Percentiles rank a stretch among this genome's conserved stretches.
Evolutionary conservation across 352 stramenopile species (phyloP).

Genomic region (Phytophthora cactorum): DNA sequence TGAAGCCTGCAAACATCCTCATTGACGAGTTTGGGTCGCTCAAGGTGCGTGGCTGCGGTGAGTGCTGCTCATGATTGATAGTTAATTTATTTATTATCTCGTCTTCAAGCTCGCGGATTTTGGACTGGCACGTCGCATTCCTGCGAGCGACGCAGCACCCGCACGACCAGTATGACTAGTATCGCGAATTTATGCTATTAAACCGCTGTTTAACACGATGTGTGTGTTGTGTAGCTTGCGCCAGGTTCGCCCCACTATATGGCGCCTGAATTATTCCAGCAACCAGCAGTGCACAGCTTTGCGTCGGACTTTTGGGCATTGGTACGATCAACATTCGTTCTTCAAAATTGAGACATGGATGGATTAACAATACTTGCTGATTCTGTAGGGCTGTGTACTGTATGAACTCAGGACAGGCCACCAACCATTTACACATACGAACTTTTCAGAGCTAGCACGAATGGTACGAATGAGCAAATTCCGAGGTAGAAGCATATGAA

Average conservation of each 20-base stretch:
- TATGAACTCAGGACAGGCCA: constrained; percentile 75
- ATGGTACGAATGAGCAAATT: constrained; percentile 50
- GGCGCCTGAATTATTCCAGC: constrained; percentile 91
- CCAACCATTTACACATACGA: constrained; percentile 76
- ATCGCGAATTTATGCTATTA: not conserved
- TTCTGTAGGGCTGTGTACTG: constrained; percentile 71
- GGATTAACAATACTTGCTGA: not conserved
- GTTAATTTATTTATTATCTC: not conserved
- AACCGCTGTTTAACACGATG: not conserved
- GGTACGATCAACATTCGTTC: constrained; percentile 34
- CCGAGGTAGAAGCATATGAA: not conserved
- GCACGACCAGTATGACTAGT: constrained; percentile 40
- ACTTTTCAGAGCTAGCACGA: constrained; percentile 71
- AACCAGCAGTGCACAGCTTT: constrained; percentile 86
- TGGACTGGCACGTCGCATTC: constrained; percentile 85
- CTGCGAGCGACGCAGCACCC: constrained; percentile 46
- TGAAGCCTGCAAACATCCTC: constrained; percentile 92
- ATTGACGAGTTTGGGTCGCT: constrained; percentile 94
- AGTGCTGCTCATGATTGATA: not conserved
- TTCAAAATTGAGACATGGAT: not conserved
- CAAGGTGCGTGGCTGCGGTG: constrained; percentile 54
- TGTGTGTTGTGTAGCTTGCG: constrained; percentile 42
- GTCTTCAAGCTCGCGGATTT: constrained; percentile 86
- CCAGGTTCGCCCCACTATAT: constrained; percentile 91
- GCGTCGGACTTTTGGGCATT: constrained; percentile 90